Evolutionary conservation across 495 filamentous ascomycete genomes (phyloP), one percentile per base, ranked within the genome.

Genomic region (Aspergillus taichungensis): DNA sequence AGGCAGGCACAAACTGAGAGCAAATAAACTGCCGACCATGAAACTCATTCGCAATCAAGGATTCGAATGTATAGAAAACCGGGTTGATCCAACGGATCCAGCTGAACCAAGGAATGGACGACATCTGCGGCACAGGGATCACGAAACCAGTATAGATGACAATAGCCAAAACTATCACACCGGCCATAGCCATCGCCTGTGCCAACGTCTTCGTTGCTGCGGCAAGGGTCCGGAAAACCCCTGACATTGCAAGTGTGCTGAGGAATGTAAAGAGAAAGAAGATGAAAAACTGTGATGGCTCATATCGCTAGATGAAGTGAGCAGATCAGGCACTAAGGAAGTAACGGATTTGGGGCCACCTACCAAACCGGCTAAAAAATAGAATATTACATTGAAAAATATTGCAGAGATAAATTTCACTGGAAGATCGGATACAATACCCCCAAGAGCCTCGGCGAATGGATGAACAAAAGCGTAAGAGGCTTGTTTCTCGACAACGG

Each of bases 391-490:
- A 52, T 75, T 75, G 55, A 80, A 80, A 2, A 72, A 58, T 5
- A 71, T 51, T 0, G 72, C 67, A 3, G 64, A 60, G 14, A 71
- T 51, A 30, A 79, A 66, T 44, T 79, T 79, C 39, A 75, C 62
- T 0, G 77, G 77, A 28, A 84, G 67, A 46, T 85, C 81, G 5
- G 70, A 66, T 0, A 84, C 66, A 13, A 83, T 71, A 0, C 72
- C 72, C 8, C 76, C 80, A 4, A 80, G 52, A 0, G 76, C 74
- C 50, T 83, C 79, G 3, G 78, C 68, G 30, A 73, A 72, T 0
- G 83, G 80, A 43, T 78, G 77, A 13, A 83, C 82, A 54, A 84
- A 78, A n/a, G 78, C 75, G 47, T 80, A 84, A 1, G 71, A 75
- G 0, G 69, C 68, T 47, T 85, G 82, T 53, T 84, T 84, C 38